These are phyloP conservation scores for Pyrenophora graminea DNA, from an alignment of 2,329 filamentous ascomycete genomes.

Conservation along the genomic window DNA sequence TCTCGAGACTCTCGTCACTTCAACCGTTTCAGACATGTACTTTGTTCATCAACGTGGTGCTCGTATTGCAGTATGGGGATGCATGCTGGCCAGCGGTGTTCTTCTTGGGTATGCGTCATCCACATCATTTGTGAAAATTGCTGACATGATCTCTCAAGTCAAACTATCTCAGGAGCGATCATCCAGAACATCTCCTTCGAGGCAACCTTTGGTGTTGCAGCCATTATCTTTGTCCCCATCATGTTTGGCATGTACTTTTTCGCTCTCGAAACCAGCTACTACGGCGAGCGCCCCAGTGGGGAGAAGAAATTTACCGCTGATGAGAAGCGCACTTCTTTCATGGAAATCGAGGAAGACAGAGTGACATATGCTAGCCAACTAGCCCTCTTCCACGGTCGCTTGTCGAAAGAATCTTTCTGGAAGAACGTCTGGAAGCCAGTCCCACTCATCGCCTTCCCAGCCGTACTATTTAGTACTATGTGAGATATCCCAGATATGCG, in stretches of 20 bases:
- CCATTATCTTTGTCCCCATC: constrained; percentile 50
- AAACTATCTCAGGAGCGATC: constrained; percentile 51
- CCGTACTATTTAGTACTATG: constrained; percentile 78
- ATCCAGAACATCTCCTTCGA: constrained; percentile 48
- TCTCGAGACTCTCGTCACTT: constrained; percentile 88
- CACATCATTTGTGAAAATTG: constrained; percentile 22
- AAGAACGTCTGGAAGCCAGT: constrained; percentile 61
- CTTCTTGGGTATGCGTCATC: constrained; percentile 45
- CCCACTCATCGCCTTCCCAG: constrained; percentile 80
- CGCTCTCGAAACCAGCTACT: constrained; percentile 52
- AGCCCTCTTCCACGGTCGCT: constrained; percentile 35
- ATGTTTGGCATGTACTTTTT: constrained; percentile 51
- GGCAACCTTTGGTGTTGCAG: constrained; percentile 51
- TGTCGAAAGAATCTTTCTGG: constrained; percentile 40
- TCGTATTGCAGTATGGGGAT: constrained; percentile 74
- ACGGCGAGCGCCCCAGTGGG: constrained; percentile 22
- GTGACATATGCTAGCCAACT: constrained; percentile 32
- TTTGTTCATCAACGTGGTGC: constrained; percentile 84
- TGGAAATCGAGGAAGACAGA: constrained; percentile 23
- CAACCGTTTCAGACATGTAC: constrained; percentile 86
- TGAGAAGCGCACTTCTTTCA: constrained; percentile 31
- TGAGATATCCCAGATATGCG: constrained; percentile 65
- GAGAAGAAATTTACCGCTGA: constrained; percentile 24
- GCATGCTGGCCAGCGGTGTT: constrained; percentile 43
- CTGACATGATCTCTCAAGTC: constrained; percentile 29